Evolutionary conservation across 305 asterid genomes (phyloP).

Genomic region (Vinca major): DNA sequence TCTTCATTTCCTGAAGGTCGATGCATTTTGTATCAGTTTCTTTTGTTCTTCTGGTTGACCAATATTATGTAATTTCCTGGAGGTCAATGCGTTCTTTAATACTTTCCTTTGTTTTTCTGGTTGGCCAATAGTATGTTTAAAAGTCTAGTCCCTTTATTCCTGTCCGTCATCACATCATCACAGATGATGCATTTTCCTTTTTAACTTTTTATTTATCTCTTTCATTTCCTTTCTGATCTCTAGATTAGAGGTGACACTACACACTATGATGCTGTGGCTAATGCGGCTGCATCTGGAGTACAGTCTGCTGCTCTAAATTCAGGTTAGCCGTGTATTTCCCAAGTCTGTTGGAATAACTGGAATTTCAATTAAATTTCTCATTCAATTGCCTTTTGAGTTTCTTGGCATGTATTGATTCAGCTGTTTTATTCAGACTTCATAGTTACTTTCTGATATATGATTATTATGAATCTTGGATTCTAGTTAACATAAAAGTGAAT

Average conservation of each 20-base stretch:
- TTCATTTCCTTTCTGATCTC: conserved; percentile 12
- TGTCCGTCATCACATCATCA: not conserved
- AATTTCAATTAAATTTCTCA: not conserved
- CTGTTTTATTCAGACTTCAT: no score
- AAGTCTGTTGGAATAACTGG: not conserved
- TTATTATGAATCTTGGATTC: not conserved
- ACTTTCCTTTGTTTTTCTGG: not conserved
- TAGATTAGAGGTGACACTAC: conserved; percentile 87
- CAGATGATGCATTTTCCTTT: conserved; percentile 4
- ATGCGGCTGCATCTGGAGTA: conserved; percentile 90
- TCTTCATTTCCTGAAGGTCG: not conserved
- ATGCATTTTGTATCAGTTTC: no score
- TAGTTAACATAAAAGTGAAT: not conserved
- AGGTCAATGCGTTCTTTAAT: not conserved
- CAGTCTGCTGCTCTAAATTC: conserved; percentile 75
- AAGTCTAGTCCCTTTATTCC: not conserved
- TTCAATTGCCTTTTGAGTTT: not conserved
- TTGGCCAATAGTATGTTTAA: not conserved
- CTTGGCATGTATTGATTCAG: not conserved
- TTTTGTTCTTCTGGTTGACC: not conserved
- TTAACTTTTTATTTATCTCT: conserved; percentile 10
- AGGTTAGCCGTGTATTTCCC: conserved; percentile 26
- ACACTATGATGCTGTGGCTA: conserved; percentile 89
- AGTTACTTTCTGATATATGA: not conserved
- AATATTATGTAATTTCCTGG: not conserved